Percentiles rank a stretch among this genome's conserved stretches.
Conservation (phyloP, 306 rosid species). For the Citrullus colocynthis region DNA sequence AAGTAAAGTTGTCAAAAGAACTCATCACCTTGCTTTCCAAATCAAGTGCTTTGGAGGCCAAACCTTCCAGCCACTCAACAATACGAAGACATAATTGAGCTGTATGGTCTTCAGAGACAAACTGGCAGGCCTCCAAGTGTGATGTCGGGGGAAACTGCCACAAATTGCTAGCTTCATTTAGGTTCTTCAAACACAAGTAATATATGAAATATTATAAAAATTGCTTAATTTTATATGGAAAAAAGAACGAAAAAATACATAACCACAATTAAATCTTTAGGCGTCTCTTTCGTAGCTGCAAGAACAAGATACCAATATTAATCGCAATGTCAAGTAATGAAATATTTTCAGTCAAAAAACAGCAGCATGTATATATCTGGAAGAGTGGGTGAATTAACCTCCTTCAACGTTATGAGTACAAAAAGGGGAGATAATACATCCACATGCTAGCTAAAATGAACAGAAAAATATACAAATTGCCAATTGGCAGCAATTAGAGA, state of each 20-base stretch:
- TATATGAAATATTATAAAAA: not conserved
- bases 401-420: not conserved
- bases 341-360: not conserved
- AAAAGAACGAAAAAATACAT: constrained; percentile 2
- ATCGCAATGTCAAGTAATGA: not conserved
- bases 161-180: constrained; percentile 13
- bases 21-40: constrained; percentile 70
- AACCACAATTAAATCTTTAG: constrained; percentile 71
- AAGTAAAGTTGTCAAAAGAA: constrained; percentile 10
- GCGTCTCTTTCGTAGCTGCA: constrained; percentile 80
- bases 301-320: constrained; percentile 14
- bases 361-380: not conserved
- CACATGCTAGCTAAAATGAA: not conserved
- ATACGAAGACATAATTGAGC: constrained; percentile 86
- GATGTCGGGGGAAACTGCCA: constrained; percentile 74
- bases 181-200: not conserved
- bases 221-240: constrained; percentile 2
- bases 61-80: constrained; percentile 90
- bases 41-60: constrained; percentile 90
- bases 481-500: not conserved
- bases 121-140: constrained; percentile 81
- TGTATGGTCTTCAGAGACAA: constrained; percentile 64
- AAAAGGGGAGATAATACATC: not conserved
- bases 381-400: not conserved
- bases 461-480: not conserved